These are phyloP conservation scores for Lobosporangium transversale DNA, from an alignment of 192 early-diverging fungal genomes.

Conservation along the genomic window DNA sequence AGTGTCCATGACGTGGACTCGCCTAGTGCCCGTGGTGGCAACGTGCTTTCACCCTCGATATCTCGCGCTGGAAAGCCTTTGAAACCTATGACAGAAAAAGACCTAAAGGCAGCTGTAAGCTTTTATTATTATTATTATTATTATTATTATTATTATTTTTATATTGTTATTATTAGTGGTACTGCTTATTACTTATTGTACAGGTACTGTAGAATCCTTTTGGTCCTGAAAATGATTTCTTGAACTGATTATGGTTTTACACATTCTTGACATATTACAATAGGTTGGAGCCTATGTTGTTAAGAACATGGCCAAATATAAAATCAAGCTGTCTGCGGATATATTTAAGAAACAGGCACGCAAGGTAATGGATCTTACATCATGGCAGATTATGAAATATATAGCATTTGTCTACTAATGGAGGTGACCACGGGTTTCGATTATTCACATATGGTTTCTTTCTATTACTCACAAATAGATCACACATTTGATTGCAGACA, in stretches of 20 bases:
- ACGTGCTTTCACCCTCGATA: slow-evolving; percentile 18
- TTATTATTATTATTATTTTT: neutral
- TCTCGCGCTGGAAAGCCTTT: slow-evolving; percentile 28
- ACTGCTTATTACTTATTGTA: no score
- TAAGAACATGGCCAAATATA: slow-evolving; percentile 58
- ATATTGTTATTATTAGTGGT: no score
- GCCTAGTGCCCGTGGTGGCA: slow-evolving; percentile 6
- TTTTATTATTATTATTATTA: neutral
- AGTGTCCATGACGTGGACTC: slow-evolving; percentile 53
- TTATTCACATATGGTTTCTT: neutral
- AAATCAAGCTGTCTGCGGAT: slow-evolving; percentile 58
- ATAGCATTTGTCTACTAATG: no score
- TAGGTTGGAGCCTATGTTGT: slow-evolving; percentile 39
- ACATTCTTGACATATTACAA: neutral
- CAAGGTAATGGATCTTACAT: no score
- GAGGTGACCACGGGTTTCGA: neutral
- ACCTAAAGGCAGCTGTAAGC: slow-evolving; percentile 47
- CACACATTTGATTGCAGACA: slow-evolving; percentile 65
- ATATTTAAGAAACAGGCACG: slow-evolving; percentile 65
- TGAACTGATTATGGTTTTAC: no score
- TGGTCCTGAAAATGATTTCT: no score
- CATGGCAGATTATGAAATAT: no score
- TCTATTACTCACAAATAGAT: slow-evolving; percentile 39
- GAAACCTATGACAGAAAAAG: slow-evolving; percentile 47
- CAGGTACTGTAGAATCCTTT: no score